Evolutionary conservation across 768 basidiomycete genomes (phyloP), one percentile per base, ranked within the genome.

Genomic region (Boletus pseudopeckii): DNA sequence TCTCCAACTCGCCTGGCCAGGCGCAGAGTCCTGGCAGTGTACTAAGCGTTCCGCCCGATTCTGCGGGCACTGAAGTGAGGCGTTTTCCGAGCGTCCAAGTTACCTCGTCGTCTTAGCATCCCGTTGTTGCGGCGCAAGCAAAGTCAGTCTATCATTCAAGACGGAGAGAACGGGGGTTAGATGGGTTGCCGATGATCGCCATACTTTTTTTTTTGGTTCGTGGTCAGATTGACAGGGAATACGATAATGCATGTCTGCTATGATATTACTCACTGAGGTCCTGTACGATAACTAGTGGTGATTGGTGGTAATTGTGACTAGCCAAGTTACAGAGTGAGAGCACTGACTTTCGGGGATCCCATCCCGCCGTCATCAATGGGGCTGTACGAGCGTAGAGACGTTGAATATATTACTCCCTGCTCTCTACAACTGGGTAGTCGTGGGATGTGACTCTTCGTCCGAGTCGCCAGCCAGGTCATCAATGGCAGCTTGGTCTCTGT

Each of bases 101-200:
- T 69, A 15, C 67, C 64, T 1, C 69, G 64, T 38, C 58, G 62
- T 22, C 52, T 69, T 28, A 69, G 69, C 41, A 69, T 71, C 20
- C 67, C 64, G 0, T 53, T 67, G 50, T 48, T 69, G 38, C 59
- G 67, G 17, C 67, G 69, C 24, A 71, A 66, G 49, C 64, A 64
- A n/a, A 54, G 60, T 52, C 57, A 54, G 43, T 28, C 52, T 3
- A 55, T 39, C 7, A 18, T 55, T 7, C 51, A 17, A 34, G 56
- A 40, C 5, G 42, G 4, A 6, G 60, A 33, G 40, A 34, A 36
- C 20, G 48, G 9, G 42, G 36, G 37, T 26, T 49, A 50, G 48
- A 33, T 34, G 18, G 15, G n/a, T n/a, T n/a, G n/a, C n/a, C n/a
- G n/a, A n/a, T n/a, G 32, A 33, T 14, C 3, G 26, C 20, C 26